Conservation (phyloP, 129 eudicot species). For the Logfia minima region DNA sequence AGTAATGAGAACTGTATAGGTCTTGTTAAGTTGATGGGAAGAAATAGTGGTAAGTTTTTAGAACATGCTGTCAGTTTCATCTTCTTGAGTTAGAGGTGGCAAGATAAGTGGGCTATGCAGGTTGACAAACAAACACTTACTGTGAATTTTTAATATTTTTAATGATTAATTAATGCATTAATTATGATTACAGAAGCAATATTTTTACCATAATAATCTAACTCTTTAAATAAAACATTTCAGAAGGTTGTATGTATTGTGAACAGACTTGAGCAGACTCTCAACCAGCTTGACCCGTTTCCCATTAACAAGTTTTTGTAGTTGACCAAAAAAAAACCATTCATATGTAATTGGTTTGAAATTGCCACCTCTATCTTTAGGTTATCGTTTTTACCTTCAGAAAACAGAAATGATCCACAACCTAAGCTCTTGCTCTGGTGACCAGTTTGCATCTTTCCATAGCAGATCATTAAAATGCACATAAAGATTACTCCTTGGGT, state of each 20-base stretch:
- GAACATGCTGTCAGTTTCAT: background rate
- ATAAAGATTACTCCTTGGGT: background rate
- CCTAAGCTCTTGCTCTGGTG: too few species aligned
- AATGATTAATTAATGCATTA: background rate
- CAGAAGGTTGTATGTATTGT: background rate
- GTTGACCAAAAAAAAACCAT: too few species aligned
- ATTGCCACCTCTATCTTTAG: too few species aligned
- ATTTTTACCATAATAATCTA: background rate
- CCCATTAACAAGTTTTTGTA: too few species aligned
- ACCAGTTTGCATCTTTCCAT: too few species aligned
- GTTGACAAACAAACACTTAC: background rate
- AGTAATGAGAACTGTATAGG: conserved; percentile 90
- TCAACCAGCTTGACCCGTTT: background rate
- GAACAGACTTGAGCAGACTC: background rate
- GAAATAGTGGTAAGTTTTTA: conserved; percentile 73
- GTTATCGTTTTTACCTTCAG: too few species aligned
- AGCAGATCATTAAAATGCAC: too few species aligned
- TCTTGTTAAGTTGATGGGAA: conserved; percentile 96
- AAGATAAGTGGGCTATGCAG: background rate
- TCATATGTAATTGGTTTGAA: too few species aligned
- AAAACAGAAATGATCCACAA: too few species aligned
- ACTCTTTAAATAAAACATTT: background rate
- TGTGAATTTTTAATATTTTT: background rate
- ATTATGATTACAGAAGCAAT: background rate
- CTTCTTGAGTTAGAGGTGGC: background rate